These are phyloP conservation scores for Furcasterigmium furcatum DNA, from an alignment of 2,329 filamentous ascomycete genomes.

Conservation along the genomic window DNA sequence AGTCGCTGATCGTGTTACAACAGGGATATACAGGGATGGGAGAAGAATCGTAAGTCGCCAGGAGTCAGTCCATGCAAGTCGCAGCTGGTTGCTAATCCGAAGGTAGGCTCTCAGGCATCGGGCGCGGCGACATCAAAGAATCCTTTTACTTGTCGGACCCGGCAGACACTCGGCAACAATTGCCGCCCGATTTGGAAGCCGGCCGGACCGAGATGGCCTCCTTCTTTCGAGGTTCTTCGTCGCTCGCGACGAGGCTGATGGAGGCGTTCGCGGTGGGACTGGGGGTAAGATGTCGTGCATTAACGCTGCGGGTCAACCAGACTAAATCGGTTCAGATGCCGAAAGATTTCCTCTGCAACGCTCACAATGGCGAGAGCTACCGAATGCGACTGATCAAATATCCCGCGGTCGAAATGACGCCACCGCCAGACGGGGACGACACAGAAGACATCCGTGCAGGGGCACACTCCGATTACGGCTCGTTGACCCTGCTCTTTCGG, in stretches of 20 bases:
- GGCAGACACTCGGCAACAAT: constrained; percentile 2
- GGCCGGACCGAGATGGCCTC: constrained; percentile 2
- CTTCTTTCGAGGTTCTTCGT: constrained; percentile 8
- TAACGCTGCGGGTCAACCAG: neutral
- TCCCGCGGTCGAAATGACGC: constrained; percentile 70
- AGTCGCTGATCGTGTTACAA: neutral
- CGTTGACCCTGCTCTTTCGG: constrained; percentile 77
- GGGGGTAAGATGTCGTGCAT: constrained; percentile 39
- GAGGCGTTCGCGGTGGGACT: constrained; percentile 68
- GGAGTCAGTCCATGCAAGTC: no score
- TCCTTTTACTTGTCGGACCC: constrained; percentile 13
- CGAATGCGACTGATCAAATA: constrained; percentile 45
- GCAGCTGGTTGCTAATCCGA: neutral
- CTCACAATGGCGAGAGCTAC: constrained; percentile 42
- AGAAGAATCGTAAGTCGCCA: constrained; percentile 13
- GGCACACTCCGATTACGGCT: constrained; percentile 85
- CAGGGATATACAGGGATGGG: constrained; percentile 14
- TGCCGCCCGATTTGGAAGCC: constrained; percentile 7
- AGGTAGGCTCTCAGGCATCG: constrained; percentile 9
- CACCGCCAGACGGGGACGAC: constrained; percentile 29
- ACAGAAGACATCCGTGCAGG: constrained; percentile 74
- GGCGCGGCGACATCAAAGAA: constrained; percentile 12
- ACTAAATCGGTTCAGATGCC: constrained; percentile 20
- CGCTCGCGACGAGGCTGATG: constrained; percentile 6
- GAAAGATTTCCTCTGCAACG: constrained; percentile 48